phyloP scores from a whole-genome alignment of 441 rosid species.

The Kokia cookei region DNA sequence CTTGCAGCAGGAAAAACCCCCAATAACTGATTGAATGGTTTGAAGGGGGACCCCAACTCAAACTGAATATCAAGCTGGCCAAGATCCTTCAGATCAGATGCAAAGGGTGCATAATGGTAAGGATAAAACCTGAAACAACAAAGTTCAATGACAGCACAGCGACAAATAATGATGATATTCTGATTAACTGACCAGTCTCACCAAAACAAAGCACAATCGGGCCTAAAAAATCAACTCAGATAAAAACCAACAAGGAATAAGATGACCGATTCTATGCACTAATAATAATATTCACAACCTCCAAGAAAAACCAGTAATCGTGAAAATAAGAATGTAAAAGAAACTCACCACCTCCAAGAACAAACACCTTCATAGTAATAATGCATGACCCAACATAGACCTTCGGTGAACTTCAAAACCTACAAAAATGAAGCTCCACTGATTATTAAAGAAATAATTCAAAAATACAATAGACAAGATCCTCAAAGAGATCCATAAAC shows the following conservation, averaged over 20 bases:
- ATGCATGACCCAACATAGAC: slow-evolving; percentile 97
- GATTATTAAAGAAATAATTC: slow-evolving; percentile 5
- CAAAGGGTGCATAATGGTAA: slow-evolving; percentile 97
- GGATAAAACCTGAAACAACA: slow-evolving; percentile 81
- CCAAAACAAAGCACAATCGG: neutral
- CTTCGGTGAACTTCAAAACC: slow-evolving; percentile 86
- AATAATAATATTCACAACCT: neutral
- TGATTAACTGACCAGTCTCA: neutral
- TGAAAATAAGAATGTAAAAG: slow-evolving; percentile 1
- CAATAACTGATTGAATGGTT: slow-evolving; percentile 87
- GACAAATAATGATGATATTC: neutral
- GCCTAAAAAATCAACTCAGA: neutral
- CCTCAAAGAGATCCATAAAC: slow-evolving; percentile 19
- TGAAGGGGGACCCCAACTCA: slow-evolving; percentile 82
- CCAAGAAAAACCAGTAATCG: neutral
- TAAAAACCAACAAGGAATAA: neutral
- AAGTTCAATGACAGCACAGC: neutral
- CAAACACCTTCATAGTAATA: slow-evolving; percentile 96
- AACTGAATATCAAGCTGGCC: slow-evolving; percentile 61
- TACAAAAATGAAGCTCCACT: slow-evolving; percentile 24
- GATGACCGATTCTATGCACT: neutral
- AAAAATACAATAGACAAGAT: slow-evolving; percentile 2
- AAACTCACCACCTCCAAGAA: slow-evolving; percentile 96
- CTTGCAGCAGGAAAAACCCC: slow-evolving; percentile 99
- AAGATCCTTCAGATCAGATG: slow-evolving; percentile 87